Percentiles rank a stretch among this genome's conserved stretches.
Evolutionary conservation across 2,329 filamentous ascomycete genomes (phyloP).

Genomic region (Cercospora beticola): DNA sequence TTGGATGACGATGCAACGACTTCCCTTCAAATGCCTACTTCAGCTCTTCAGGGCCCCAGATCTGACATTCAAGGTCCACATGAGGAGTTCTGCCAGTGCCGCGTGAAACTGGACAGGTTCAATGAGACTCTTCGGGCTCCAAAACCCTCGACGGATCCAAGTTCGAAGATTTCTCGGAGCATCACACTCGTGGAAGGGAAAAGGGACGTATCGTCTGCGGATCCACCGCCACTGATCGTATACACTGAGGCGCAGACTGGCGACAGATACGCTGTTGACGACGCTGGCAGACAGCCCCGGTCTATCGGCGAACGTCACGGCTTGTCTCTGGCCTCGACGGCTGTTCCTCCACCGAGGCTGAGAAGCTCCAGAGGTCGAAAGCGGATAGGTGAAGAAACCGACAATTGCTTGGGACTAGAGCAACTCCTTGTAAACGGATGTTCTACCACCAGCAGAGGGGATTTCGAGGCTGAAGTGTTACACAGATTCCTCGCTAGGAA

Average conservation of each 20-base stretch:
- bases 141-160: not conserved
- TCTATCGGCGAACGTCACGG: not conserved
- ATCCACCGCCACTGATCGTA: not conserved
- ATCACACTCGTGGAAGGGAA: not conserved
- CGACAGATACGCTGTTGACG: not conserved
- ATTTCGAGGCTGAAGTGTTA: not conserved
- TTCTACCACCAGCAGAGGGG: not conserved
- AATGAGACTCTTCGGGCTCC: not conserved
- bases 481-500: not conserved
- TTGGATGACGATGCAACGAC: not conserved
- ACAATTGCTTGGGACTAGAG: not conserved
- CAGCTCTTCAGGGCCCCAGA: not conserved
- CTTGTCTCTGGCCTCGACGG: not conserved
- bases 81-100: not conserved
- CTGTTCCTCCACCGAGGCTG: not conserved
- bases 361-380: not conserved
- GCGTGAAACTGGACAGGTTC: too few relatives aligned
- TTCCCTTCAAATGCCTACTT: not conserved
- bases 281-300: not conserved
- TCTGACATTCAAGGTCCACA: constrained; percentile 2
- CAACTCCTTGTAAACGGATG: not conserved
- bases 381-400: not conserved
- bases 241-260: not conserved
- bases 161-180: not conserved
- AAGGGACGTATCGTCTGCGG: not conserved